Conservation (phyloP, 306 rosid genomes). For the Citrullus colocynthis region DNA sequence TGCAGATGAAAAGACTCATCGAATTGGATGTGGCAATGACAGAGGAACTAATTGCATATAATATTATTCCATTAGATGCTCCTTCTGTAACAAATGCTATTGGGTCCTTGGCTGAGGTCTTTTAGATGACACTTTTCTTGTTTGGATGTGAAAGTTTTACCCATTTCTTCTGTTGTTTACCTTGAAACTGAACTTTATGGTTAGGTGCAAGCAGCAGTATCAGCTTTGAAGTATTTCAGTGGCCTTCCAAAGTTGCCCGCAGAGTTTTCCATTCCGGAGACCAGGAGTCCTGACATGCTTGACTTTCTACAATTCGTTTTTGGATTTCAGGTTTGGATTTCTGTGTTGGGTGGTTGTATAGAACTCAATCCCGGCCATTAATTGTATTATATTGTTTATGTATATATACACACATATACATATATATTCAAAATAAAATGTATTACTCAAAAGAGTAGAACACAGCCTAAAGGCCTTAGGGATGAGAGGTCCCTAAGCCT, state of each 20-base stretch:
- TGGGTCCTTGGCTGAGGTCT: slow-evolving; percentile 56
- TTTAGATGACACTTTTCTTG: slow-evolving; percentile 1
- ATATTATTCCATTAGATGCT: slow-evolving; percentile 82
- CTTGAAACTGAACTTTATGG: slow-evolving; percentile 2
- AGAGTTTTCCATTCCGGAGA: slow-evolving; percentile 34
- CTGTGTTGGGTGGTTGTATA: not conserved
- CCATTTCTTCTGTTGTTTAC: not conserved
- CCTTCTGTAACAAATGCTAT: slow-evolving; percentile 58
- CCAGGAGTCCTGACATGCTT: slow-evolving; percentile 56
- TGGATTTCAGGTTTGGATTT: slow-evolving; percentile 74
- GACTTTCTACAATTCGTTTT: slow-evolving; percentile 76
- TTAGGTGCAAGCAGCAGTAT: slow-evolving; percentile 82
- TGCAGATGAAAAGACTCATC: slow-evolving; percentile 67
- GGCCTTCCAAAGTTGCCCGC: slow-evolving; percentile 69
- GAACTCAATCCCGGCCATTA: not conserved
- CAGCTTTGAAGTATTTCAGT: slow-evolving; percentile 48
- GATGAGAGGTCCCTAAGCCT: no score
- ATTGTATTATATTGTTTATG: not conserved
- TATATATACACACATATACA: no score
- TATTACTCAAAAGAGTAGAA: not conserved
- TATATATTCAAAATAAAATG: no score
- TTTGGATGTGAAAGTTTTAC: not conserved
- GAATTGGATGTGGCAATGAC: slow-evolving; percentile 84
- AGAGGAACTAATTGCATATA: slow-evolving; percentile 77
- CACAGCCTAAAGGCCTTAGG: not conserved